Percentiles rank a stretch among this genome's conserved stretches.
These are phyloP conservation scores for Cerrena zonata DNA, from an alignment of 1,284 basidiomycete species.

Conservation along the genomic window DNA sequence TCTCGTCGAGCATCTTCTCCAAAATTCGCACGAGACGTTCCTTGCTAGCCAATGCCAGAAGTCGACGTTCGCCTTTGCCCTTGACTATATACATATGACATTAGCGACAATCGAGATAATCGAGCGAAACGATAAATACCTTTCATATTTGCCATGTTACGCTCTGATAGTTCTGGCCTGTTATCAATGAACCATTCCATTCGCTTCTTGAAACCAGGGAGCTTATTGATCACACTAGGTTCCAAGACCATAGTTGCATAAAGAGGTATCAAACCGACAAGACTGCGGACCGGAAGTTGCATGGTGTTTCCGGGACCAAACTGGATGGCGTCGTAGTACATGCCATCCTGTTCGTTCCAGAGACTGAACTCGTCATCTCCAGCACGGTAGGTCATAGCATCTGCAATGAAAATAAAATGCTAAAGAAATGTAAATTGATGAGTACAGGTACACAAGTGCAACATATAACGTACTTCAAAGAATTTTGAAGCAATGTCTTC, in stretches of 20 bases:
- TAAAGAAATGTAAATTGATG: slow-evolving; percentile 30
- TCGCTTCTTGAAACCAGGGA: slow-evolving; percentile 96
- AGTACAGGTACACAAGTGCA: not conserved
- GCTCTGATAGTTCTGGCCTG: slow-evolving; percentile 75
- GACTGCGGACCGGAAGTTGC: slow-evolving; percentile 86
- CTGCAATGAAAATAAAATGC: slow-evolving; percentile 94
- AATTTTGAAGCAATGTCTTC: slow-evolving; percentile 99
- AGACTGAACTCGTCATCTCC: slow-evolving; percentile 76
- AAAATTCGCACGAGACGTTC: slow-evolving; percentile 84
- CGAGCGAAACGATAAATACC: slow-evolving; percentile 36
- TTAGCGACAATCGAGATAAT: not conserved
- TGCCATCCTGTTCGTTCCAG: slow-evolving; percentile 94
- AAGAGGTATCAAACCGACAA: slow-evolving; percentile 92
- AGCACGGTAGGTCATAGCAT: slow-evolving; percentile 90
- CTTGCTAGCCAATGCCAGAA: slow-evolving; percentile 88
- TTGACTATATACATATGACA: slow-evolving; percentile 38
- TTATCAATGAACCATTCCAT: slow-evolving; percentile 99
- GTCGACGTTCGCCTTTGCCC: slow-evolving; percentile 80
- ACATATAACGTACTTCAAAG: slow-evolving; percentile 62
- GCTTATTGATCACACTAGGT: slow-evolving; percentile 79
- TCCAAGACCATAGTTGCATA: slow-evolving; percentile 94
- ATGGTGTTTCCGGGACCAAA: slow-evolving; percentile 81
- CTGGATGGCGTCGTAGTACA: slow-evolving; percentile 96
- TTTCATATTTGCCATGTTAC: slow-evolving; percentile 97
- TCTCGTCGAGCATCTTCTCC: slow-evolving; percentile 94